Percentiles rank a stretch among this genome's conserved stretches.
phyloP scores from a whole-genome alignment of 1,139 yeast species.

The Kluyveromyces sp. region DNA sequence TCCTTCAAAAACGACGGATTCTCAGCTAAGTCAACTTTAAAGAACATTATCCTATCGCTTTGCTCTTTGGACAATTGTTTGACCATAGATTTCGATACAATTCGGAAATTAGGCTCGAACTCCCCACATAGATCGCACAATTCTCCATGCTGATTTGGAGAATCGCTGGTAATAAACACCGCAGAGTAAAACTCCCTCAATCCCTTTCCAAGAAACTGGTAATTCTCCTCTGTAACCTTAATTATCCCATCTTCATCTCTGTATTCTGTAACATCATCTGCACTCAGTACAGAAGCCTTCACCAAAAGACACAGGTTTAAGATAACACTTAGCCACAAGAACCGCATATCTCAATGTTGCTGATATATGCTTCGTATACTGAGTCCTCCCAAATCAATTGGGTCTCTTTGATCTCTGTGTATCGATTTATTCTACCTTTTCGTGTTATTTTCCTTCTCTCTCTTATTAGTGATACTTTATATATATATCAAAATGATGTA shows the following conservation, averaged over 20 bases:
- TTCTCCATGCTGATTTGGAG: constrained; percentile 23
- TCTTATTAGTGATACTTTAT: too few relatives aligned
- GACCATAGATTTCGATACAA: constrained; percentile 40
- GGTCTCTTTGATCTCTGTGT: too few relatives aligned
- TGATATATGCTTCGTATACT: background rate
- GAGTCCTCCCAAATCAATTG: background rate
- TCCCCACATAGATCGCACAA: constrained; percentile 38
- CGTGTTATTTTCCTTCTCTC: too few relatives aligned
- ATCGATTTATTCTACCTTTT: too few relatives aligned
- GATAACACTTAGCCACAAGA: background rate
- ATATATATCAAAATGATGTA: too few relatives aligned
- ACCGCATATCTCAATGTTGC: background rate
- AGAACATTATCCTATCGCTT: constrained; percentile 38
- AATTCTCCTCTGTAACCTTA: constrained; percentile 28
- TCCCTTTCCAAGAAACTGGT: constrained; percentile 27
- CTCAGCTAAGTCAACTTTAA: constrained; percentile 43
- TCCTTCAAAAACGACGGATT: constrained; percentile 35
- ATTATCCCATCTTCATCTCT: constrained; percentile 23
- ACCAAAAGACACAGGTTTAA: background rate
- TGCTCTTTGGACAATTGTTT: constrained; percentile 34
- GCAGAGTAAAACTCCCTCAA: constrained; percentile 38
- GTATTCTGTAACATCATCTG: background rate
- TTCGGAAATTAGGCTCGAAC: constrained; percentile 35
- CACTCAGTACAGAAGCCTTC: background rate
- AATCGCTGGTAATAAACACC: constrained; percentile 39